Percentiles rank a stretch among this genome's conserved stretches.
Conservation (phyloP, 306 rosid genomes). For the Cucurbita ficifolia region DNA sequence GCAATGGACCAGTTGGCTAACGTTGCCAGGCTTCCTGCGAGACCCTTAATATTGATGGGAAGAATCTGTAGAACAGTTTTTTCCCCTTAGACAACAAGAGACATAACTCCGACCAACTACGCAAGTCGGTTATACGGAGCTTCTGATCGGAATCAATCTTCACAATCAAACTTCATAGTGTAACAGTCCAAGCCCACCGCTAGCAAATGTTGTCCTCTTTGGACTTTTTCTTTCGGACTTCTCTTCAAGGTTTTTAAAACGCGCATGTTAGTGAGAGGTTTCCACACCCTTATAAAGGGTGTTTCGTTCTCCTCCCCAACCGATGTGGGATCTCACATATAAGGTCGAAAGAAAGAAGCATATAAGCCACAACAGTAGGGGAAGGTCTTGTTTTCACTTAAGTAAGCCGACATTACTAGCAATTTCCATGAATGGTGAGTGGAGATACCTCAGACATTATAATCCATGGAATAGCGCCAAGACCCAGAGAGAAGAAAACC, state of each 20-base stretch:
- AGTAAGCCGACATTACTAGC: background rate
- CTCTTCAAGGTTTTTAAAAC: too few relatives aligned
- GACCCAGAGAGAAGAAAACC: conserved; percentile 56
- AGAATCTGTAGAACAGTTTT: conserved; percentile 39
- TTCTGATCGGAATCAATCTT: background rate
- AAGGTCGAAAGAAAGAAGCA: background rate
- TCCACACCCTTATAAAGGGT: too few relatives aligned
- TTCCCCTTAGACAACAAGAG: background rate
- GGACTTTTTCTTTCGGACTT: too few relatives aligned
- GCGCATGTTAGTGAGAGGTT: too few relatives aligned
- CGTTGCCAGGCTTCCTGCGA: conserved; percentile 68
- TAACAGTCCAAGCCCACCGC: too few relatives aligned
- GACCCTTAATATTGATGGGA: conserved; percentile 65
- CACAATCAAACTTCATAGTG: background rate
- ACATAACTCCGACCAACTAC: background rate
- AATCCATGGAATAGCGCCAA: conserved; percentile 86
- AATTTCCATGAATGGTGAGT: background rate
- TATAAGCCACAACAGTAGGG: background rate
- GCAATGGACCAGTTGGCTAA: conserved; percentile 52
- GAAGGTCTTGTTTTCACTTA: background rate
- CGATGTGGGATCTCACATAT: too few relatives aligned
- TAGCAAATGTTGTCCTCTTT: too few relatives aligned
- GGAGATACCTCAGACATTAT: conserved; percentile 76
- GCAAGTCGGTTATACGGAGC: background rate
- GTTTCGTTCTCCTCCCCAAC: too few relatives aligned